Base-by-base conservation (phyloP, 2,329 filamentous ascomycete species). In the Didymella lethalis region DNA sequence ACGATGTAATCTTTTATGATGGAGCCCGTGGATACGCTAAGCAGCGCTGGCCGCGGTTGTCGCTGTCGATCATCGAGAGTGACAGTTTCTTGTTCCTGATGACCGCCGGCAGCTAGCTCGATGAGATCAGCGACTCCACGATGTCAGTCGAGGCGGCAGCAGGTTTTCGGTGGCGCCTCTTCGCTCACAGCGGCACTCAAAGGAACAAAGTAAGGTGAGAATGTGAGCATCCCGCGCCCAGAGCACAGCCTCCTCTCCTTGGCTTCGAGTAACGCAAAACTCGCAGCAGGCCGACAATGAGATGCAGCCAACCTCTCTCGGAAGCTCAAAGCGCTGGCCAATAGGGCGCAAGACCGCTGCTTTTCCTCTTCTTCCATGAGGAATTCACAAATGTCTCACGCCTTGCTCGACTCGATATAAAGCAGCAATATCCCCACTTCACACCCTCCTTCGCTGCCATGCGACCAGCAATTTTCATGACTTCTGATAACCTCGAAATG, bases 11-110 rank as follows among this genome's bases (percentile, higher is more conserved):
- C 40, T 31, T 31, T 54, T 26, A 47, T 28, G 49, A 43, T 43
- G 51, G 29, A 11, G 34, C 25, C 38, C 16, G 26, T 41, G 52
- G 36, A 38, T 29, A 48, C 48, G 52, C 51, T 59, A 59, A 55
- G 51, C 40, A 49, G 50, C 51, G 51, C 43, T 59, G 47, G 44
- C 57, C 57, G 57, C 57, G 57, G 47, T 55, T 55, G 51, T 48
- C 52, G 51, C 51, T 38, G 57, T 54, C 57, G 57, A 60, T 60
- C 57, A 45, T 44, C 46, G 28, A 54, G 38, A 54, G 34, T 36
- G 56, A 54, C 56, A 58, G 46, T 47, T 54, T 43, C 50, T 46
- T 51, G 56, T 59, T 59, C 56, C 56, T 59, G 56, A 38, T 54
- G 56, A 41, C 31, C 38, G 25, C 40, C 56, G 40, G 45, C 56